Conservation (phyloP, 345 rosid genomes). For the Pistacia integerrima region DNA sequence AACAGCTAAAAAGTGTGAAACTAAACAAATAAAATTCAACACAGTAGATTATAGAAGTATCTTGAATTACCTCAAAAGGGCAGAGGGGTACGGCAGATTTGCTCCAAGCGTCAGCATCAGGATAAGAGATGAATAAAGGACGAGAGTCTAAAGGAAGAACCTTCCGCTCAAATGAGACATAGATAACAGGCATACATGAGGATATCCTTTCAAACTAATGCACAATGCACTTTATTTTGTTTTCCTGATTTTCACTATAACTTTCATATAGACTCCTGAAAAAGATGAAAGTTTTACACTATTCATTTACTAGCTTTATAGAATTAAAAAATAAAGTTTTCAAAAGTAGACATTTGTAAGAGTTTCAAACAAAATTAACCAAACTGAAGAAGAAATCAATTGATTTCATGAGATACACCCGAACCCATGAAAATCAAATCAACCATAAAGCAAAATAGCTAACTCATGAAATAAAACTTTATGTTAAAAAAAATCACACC, state of each 20-base stretch:
- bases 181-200: constrained; percentile 56
- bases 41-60: background rate
- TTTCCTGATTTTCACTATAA: constrained; percentile 68
- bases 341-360: constrained; percentile 2
- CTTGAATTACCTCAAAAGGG: constrained; percentile 60
- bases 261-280: constrained; percentile 69
- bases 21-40: background rate
- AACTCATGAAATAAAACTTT: too few relatives aligned
- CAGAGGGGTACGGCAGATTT: constrained; percentile 65
- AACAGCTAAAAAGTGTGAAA: background rate
- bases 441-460: too few relatives aligned
- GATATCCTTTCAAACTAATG: constrained; percentile 84
- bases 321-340: constrained; percentile 6
- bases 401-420: too few relatives aligned
- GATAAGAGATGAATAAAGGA: constrained; percentile 38
- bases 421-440: too few relatives aligned
- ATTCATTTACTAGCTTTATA: background rate
- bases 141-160: constrained; percentile 51
- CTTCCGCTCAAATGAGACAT: constrained; percentile 87
- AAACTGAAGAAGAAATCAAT: background rate
- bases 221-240: constrained; percentile 70
- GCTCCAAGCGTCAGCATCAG: constrained; percentile 68
- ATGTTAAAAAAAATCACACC: too few relatives aligned
- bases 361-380: background rate
- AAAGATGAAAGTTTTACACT: constrained; percentile 17